Conservation (phyloP, 441 rosid species). For the Populus hybrid region DNA sequence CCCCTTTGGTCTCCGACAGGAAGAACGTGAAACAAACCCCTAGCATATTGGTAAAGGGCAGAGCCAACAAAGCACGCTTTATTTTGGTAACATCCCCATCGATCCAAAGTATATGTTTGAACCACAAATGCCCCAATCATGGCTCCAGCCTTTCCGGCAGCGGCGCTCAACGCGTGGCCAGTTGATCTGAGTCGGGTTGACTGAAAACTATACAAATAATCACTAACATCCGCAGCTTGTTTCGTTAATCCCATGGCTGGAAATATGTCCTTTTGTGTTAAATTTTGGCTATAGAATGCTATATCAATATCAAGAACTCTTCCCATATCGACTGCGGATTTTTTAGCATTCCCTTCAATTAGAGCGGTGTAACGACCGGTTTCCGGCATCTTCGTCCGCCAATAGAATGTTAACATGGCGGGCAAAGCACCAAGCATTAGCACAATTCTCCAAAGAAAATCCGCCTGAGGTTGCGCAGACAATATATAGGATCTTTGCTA, state of each 20-base stretch:
- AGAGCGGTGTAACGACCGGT: slow-evolving; percentile 54
- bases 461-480: slow-evolving; percentile 40
- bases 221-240: not conserved
- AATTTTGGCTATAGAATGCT: slow-evolving; percentile 52
- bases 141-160: slow-evolving; percentile 52
- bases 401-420: slow-evolving; percentile 42
- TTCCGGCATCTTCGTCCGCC: slow-evolving; percentile 69
- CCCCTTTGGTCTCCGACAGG: slow-evolving; percentile 43
- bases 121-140: slow-evolving; percentile 42
- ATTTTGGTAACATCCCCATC: slow-evolving; percentile 1
- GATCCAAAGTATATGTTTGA: slow-evolving; percentile 30
- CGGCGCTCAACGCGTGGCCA: slow-evolving; percentile 53
- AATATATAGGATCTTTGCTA: not conserved
- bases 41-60: slow-evolving; percentile 47
- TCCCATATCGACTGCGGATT: slow-evolving; percentile 50
- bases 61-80: slow-evolving; percentile 24
- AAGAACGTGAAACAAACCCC: slow-evolving; percentile 46
- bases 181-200: slow-evolving; percentile 46
- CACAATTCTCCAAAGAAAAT: slow-evolving; percentile 48
- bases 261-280: slow-evolving; percentile 52
- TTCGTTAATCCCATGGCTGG: slow-evolving; percentile 33
- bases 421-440: slow-evolving; percentile 58
- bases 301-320: slow-evolving; percentile 41
- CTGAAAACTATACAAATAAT: too few relatives aligned
- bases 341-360: slow-evolving; percentile 45